Evolutionary conservation across 345 rosid species (phyloP).

Genomic region (Hypericum perforatum): DNA sequence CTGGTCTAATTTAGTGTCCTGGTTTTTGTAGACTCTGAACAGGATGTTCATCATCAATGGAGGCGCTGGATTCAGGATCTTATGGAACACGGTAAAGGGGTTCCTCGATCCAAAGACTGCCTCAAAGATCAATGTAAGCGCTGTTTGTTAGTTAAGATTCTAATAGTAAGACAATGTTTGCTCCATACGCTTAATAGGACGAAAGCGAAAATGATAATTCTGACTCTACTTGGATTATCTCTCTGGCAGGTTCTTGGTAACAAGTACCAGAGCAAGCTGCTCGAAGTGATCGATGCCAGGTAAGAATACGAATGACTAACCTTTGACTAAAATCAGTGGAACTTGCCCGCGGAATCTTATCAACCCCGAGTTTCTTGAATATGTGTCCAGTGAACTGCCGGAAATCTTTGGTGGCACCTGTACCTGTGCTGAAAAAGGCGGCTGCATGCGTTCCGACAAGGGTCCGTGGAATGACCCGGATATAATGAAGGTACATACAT

Average conservation of each 20-base stretch:
- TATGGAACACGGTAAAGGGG: conserved; percentile 69
- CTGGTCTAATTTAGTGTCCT: conserved; percentile 9
- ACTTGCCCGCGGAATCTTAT: not conserved
- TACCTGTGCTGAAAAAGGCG: conserved; percentile 75
- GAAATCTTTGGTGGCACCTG: conserved; percentile 86
- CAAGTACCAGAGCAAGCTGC: conserved; percentile 85
- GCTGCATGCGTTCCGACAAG: conserved; percentile 89
- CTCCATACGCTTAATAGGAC: not conserved
- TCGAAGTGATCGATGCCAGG: conserved; percentile 75
- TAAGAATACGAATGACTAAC: conserved; percentile 15
- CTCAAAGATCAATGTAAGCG: conserved; percentile 67
- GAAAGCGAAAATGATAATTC: not conserved
- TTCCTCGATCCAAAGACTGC: conserved; percentile 90
- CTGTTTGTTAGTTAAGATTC: not conserved
- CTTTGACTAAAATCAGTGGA: not conserved
- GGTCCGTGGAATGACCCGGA: conserved; percentile 93
- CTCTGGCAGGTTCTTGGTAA: conserved; percentile 67
- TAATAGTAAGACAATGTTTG: not conserved
- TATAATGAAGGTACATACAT: conserved; percentile 44
- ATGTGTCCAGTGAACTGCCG: conserved; percentile 59
- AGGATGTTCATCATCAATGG: conserved; percentile 97
- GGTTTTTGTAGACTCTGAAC: conserved; percentile 51
- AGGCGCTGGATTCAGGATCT: conserved; percentile 80
- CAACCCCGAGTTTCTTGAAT: conserved; percentile 3
- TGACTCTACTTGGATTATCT: conserved; percentile 12